A percentile compares a stretch with the other conserved stretches of the same genome.
Conservation (phyloP, 2,329 filamentous ascomycete species). For the Cladosporium sp. region DNA sequence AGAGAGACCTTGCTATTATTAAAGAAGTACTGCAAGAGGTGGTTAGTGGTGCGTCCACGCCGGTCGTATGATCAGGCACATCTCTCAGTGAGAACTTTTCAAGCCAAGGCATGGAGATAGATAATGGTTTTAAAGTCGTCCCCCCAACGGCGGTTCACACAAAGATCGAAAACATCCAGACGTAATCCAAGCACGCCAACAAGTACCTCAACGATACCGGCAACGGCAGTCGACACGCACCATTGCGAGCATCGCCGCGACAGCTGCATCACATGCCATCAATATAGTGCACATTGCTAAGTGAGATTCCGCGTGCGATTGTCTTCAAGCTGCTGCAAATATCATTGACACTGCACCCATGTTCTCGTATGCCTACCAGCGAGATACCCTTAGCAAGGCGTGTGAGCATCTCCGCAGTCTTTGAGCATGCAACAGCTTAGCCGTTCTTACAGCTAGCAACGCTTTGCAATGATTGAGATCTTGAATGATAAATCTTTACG, state of each 20-base stretch:
- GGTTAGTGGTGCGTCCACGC: neutral
- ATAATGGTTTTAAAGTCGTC: no score
- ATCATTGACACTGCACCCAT: neutral
- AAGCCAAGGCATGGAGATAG: no score
- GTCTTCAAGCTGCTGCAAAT: neutral
- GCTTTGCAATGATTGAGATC: neutral
- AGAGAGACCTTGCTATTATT: slow-evolving; percentile 68
- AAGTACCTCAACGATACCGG: neutral
- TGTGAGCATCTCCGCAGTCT: neutral
- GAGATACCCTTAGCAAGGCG: neutral
- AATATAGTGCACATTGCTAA: neutral
- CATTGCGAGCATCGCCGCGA: neutral
- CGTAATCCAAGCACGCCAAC: neutral
- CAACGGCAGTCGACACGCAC: neutral
- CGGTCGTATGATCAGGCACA: neutral
- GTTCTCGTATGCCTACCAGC: neutral
- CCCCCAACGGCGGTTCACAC: no score
- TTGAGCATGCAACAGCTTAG: neutral
- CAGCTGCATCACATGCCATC: neutral
- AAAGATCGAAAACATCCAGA: neutral
- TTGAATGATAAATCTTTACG: neutral
- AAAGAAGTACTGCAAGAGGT: slow-evolving; percentile 56
- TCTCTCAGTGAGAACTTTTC: neutral
- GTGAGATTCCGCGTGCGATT: neutral
- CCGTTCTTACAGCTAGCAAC: neutral